Percentiles rank a stretch among this genome's conserved stretches.
Evolutionary conservation across 352 stramenopile genomes (phyloP).

Genomic region (Pythium volutum): DNA sequence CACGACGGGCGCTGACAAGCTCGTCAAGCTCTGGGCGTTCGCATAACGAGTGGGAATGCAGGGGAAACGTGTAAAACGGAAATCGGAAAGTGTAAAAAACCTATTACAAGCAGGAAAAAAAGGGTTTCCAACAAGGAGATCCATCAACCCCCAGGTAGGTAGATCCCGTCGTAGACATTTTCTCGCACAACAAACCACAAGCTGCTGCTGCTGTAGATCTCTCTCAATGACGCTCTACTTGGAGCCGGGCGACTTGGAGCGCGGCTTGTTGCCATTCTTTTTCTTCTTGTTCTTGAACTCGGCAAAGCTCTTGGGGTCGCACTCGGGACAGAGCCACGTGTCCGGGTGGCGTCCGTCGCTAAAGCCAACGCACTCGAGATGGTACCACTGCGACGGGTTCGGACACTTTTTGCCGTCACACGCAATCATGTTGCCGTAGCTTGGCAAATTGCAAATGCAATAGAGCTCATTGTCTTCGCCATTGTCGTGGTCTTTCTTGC

Average conservation of each 20-base stretch:
- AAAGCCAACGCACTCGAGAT: conserved; percentile 82
- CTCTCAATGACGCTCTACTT: conserved; percentile 39
- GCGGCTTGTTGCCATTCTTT: conserved; percentile 57
- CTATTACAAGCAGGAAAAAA: conserved; percentile 16
- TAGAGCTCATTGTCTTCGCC: conserved; percentile 87
- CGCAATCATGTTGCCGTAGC: conserved; percentile 89
- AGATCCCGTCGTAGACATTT: too few species aligned
- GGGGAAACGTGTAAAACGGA: not conserved
- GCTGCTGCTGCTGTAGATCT: not conserved
- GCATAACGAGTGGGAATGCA: not conserved
- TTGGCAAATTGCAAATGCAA: conserved; percentile 84
- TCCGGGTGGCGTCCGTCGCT: conserved; percentile 77
- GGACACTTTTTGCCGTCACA: conserved; percentile 87
- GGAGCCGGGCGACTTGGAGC: conserved; percentile 74
- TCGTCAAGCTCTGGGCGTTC: conserved; percentile 65
- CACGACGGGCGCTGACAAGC: conserved; percentile 58
- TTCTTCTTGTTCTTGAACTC: conserved; percentile 85
- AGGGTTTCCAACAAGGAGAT: not conserved
- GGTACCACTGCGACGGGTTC: conserved; percentile 87
- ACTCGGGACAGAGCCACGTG: conserved; percentile 86
- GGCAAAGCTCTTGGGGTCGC: conserved; percentile 77
- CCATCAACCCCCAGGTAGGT: too few species aligned
- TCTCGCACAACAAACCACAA: too few species aligned
- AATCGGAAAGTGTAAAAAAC: not conserved
- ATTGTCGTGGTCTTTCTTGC: conserved; percentile 57